phyloP scores from a whole-genome alignment of 2,329 filamentous ascomycete genomes.

The Aspergillus sp. region DNA sequence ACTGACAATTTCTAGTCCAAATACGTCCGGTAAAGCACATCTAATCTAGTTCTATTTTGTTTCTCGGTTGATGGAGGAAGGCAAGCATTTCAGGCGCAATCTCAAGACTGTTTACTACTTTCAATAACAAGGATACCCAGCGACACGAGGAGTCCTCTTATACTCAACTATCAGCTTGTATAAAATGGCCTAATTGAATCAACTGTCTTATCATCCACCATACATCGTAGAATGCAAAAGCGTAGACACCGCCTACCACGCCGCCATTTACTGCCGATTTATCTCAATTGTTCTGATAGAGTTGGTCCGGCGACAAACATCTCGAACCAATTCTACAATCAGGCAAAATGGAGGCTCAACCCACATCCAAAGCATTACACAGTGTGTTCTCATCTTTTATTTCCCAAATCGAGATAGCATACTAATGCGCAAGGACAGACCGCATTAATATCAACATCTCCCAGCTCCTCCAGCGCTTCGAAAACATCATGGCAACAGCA shows the following conservation, averaged over 20 bases:
- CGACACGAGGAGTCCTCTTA: no score
- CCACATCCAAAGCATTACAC: slow-evolving; percentile 21
- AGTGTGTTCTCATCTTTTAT: slow-evolving; percentile 10
- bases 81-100: no score
- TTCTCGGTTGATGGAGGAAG: background rate
- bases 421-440: slow-evolving; percentile 21
- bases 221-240: no score
- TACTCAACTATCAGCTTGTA: no score
- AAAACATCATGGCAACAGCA: slow-evolving; percentile 50
- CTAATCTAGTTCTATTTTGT: no score
- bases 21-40: slow-evolving; percentile 39
- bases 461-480: slow-evolving; percentile 47
- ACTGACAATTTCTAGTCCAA: slow-evolving; percentile 33
- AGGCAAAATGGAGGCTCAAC: slow-evolving; percentile 27
- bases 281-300: background rate
- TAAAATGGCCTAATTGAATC: no score
- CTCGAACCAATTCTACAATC: background rate
- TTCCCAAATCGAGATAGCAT: background rate
- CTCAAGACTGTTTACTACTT: no score
- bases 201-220: no score
- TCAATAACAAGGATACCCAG: no score
- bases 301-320: background rate
- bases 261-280: background rate
- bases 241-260: background rate
- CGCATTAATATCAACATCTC: slow-evolving; percentile 41